phyloP scores from a whole-genome alignment of 139 green algal species.

The Ettlia oleoabundans region DNA sequence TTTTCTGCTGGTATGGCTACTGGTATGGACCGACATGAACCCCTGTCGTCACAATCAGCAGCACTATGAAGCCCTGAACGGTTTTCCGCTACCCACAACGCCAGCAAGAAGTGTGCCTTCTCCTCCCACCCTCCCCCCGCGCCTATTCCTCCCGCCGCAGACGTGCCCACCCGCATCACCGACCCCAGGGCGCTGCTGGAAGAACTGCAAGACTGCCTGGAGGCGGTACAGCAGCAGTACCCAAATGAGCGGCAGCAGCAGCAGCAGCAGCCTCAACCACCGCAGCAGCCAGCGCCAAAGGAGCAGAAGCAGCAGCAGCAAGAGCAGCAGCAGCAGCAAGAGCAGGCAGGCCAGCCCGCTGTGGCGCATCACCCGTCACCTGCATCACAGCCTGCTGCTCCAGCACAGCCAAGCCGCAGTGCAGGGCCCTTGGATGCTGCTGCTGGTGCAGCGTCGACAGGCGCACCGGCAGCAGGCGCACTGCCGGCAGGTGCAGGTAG shows the following conservation, averaged over 20 bases:
- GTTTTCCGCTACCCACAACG: too few relatives aligned
- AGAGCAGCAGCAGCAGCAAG: conserved; percentile 1
- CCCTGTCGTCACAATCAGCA: too few relatives aligned
- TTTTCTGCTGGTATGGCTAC: too few relatives aligned
- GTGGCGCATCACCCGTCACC: too few relatives aligned
- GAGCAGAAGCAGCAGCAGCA: conserved; percentile 1
- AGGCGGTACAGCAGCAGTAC: background rate
- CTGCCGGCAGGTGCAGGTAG: background rate
- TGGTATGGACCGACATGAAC: too few relatives aligned
- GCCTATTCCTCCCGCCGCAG: too few relatives aligned
- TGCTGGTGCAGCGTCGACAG: background rate
- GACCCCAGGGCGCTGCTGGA: conserved; percentile 25
- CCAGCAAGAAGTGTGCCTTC: too few relatives aligned
- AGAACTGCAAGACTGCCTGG: conserved; percentile 10
- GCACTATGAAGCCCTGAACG: too few relatives aligned
- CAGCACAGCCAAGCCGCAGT: too few relatives aligned
- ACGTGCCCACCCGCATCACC: background rate
- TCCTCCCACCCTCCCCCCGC: too few relatives aligned
- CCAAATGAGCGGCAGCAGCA: background rate
- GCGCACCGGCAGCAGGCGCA: background rate
- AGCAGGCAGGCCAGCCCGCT: background rate
- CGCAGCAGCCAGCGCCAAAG: background rate
- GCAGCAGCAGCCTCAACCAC: background rate
- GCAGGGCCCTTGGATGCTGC: too few relatives aligned
- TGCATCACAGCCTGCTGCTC: too few relatives aligned